Conservation (phyloP, 2,329 filamentous ascomycete species). For the Aaosphaeria pasadenensis region DNA sequence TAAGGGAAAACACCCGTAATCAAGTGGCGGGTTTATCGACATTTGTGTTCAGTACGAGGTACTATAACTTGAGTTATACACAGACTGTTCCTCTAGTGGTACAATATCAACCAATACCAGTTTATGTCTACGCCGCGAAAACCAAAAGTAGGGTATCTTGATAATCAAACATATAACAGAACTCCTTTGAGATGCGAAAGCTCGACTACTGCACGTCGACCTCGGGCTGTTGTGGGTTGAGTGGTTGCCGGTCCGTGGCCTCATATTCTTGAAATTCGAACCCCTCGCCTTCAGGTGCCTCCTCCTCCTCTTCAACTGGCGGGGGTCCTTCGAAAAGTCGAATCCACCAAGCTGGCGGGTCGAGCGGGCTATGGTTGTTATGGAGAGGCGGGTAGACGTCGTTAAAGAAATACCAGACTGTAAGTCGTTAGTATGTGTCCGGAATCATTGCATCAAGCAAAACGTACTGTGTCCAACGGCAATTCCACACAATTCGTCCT, state of each 20-base stretch:
- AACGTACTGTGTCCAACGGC: constrained; percentile 75
- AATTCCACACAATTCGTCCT: constrained; percentile 94
- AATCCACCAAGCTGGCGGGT: constrained; percentile 88
- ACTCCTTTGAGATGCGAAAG: constrained; percentile 8
- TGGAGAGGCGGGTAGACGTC: constrained; percentile 94
- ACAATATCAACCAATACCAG: too few species aligned
- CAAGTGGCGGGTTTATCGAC: too few species aligned
- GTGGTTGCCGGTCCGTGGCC: too few species aligned
- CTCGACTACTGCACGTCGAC: constrained; percentile 10
- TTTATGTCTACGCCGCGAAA: too few species aligned
- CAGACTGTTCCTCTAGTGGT: too few species aligned
- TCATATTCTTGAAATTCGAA: background rate
- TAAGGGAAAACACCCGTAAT: constrained; percentile 2
- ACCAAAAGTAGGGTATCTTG: constrained; percentile 21
- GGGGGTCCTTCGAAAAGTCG: constrained; percentile 66
- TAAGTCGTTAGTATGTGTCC: constrained; percentile 7
- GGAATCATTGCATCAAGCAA: background rate
- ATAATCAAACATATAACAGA: constrained; percentile 16
- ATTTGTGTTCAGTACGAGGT: too few species aligned
- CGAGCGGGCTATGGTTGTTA: constrained; percentile 77
- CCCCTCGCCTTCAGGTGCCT: constrained; percentile 5
- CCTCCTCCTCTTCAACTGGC: constrained; percentile 5
- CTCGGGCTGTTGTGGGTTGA: constrained; percentile 1
- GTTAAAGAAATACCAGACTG: constrained; percentile 94
- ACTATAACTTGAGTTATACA: too few species aligned